Base-by-base conservation (phyloP, 768 basidiomycete species). In the Pleurotus cornucopiae region DNA sequence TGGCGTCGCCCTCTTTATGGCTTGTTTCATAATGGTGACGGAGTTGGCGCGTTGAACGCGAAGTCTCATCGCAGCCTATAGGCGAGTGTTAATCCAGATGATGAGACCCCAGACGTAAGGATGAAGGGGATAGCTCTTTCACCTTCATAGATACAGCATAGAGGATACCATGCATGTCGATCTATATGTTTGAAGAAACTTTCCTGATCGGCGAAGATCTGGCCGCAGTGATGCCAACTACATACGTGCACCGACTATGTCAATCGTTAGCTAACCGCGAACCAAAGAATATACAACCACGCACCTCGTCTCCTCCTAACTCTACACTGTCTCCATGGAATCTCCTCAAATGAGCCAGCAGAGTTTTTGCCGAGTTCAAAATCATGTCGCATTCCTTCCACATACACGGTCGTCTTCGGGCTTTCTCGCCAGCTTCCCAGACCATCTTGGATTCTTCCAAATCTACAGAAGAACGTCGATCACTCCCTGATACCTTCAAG, bases 361-460 rank as follows among this genome's bases (percentile, higher is more conserved):
- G 66, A 44, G 69, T 74, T 43, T 76, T 70, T 5, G 71, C 68
- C 45, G 83, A 83, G 62, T 84, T 86, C 59, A 88, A 62, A 12
- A 81, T 61, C 41, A 71, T 73, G 57, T 72, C 73, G 67, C 88
- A 91, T 23, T 73, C 72, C 55, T 67, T 68, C 88, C 88, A 91
- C 64, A 72, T 74, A 68, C 88, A 90, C 9, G 66, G 69, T 44
- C 72, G 65, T 58, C 74, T 72, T 53, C 71, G 71, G 53, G 86
- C 58, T 58, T 81, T 73, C 6, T 74, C 73, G 57, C 73, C 78
- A 54, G 85, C 76, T 56, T 81, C 64, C 53, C 73, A 64, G 58
- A 84, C 68, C 34, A 78, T 74, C 43, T 73, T 67, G 54, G 67
- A 72, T 62, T 82, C 80, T 59, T 60, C 67, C 40, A 66, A 67